Percentiles rank a stretch among this genome's conserved stretches.
These are phyloP conservation scores for Mangifera indica DNA, from an alignment of 345 rosid genomes.

Conservation along the genomic window DNA sequence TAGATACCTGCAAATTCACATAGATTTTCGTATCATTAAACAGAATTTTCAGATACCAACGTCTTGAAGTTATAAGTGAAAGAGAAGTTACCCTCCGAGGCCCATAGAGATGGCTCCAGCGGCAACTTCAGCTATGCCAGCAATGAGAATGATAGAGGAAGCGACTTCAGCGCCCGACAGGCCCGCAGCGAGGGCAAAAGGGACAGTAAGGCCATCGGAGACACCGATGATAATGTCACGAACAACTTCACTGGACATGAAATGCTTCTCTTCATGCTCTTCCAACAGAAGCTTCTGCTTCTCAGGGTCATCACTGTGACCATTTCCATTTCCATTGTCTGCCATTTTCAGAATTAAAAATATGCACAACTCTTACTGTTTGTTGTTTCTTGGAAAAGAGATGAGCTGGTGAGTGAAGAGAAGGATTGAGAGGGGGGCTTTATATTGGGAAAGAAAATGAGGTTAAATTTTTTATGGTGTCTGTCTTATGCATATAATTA, in stretches of 20 bases:
- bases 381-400: neutral
- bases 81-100: constrained; percentile 33
- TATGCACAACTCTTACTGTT: no score
- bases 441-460: neutral
- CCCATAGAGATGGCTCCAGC: constrained; percentile 47
- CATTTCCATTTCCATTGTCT: constrained; percentile 4
- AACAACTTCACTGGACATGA: constrained; percentile 27
- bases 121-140: constrained; percentile 41
- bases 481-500: neutral
- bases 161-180: constrained; percentile 33
- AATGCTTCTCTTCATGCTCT: constrained; percentile 33
- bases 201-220: constrained; percentile 48
- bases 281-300: constrained; percentile 16
- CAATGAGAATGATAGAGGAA: constrained; percentile 32
- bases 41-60: no score
- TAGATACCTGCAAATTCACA: constrained; percentile 25
- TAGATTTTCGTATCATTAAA: no score
- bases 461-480: neutral
- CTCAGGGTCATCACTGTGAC: constrained; percentile 15
- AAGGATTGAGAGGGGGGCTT: neutral
- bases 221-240: constrained; percentile 35
- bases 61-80: neutral
- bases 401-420: neutral
- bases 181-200: constrained; percentile 43
- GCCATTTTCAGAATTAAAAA: constrained; percentile 7